Conservation (phyloP, 352 stramenopile genomes). For the Phytophthora ramorum region DNA sequence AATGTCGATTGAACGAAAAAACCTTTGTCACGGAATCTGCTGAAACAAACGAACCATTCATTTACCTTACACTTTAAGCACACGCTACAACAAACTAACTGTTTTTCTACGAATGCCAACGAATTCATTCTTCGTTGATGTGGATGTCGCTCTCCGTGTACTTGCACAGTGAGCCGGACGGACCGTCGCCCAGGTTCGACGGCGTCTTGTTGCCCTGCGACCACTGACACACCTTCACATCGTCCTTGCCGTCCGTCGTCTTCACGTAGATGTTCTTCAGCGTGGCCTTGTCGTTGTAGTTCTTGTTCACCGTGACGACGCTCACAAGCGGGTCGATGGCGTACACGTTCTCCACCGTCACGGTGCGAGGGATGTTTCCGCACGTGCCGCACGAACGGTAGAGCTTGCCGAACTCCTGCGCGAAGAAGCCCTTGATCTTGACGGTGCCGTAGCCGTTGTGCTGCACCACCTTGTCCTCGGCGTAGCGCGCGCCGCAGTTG, state of each 20-base stretch:
- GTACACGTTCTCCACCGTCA: slow-evolving; percentile 41
- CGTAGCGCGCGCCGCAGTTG: slow-evolving; percentile 37
- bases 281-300: slow-evolving; percentile 40
- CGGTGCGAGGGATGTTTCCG: slow-evolving; percentile 32
- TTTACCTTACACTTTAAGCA: no score
- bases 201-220: slow-evolving; percentile 28
- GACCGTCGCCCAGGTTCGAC: slow-evolving; percentile 37
- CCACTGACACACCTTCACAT: slow-evolving; percentile 35
- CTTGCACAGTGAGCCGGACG: slow-evolving; percentile 19
- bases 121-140: slow-evolving; percentile 30
- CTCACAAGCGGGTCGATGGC: slow-evolving; percentile 34
- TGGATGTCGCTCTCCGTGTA: slow-evolving; percentile 31
- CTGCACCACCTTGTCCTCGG: slow-evolving; percentile 43
- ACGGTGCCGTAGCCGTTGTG: slow-evolving; percentile 8
- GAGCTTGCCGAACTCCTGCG: slow-evolving; percentile 22
- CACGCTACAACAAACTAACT: no score
- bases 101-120: background rate
- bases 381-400: slow-evolving; percentile 28
- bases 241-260: slow-evolving; percentile 14
- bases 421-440: slow-evolving; percentile 7
- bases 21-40: no score
- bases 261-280: slow-evolving; percentile 48
- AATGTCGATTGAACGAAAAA: no score
- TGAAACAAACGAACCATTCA: no score
- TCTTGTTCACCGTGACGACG: slow-evolving; percentile 52